phyloP scores from a whole-genome alignment of 352 stramenopile genomes.

The Pythium sukuiense region DNA sequence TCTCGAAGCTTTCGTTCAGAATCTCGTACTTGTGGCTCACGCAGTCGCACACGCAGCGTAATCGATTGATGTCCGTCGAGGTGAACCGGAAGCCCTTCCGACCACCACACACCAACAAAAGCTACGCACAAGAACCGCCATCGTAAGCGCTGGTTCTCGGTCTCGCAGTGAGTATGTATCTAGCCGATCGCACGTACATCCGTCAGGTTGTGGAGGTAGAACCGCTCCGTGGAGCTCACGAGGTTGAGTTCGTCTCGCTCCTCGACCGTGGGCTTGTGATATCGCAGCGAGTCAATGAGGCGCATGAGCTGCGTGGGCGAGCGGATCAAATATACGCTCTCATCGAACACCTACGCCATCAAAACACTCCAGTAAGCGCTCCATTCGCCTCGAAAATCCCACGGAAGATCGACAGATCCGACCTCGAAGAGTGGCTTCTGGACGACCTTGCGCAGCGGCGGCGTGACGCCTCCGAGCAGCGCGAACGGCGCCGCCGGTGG shows the following conservation, averaged over 20 bases:
- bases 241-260: constrained; percentile 73
- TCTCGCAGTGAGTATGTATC: neutral
- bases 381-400: neutral
- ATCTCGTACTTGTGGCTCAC: constrained; percentile 52
- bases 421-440: constrained; percentile 80
- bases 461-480: constrained; percentile 19
- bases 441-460: constrained; percentile 58
- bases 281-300: constrained; percentile 80
- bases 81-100: constrained; percentile 81
- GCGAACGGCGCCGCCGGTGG: constrained; percentile 10
- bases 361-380: neutral
- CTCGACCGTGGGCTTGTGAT: constrained; percentile 77
- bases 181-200: constrained; percentile 46
- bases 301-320: constrained; percentile 79
- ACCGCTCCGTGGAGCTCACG: constrained; percentile 65
- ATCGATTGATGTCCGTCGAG: constrained; percentile 63
- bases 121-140: constrained; percentile 31
- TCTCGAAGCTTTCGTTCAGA: constrained; percentile 53
- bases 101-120: constrained; percentile 71
- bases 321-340: constrained; percentile 66
- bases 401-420: neutral
- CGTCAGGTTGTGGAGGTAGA: constrained; percentile 73
- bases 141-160: neutral
- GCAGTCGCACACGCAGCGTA: constrained; percentile 49
- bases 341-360: constrained; percentile 61